Evolutionary conservation across 176 grass and related monocot species (phyloP).

Genomic region (Typha latifolia): DNA sequence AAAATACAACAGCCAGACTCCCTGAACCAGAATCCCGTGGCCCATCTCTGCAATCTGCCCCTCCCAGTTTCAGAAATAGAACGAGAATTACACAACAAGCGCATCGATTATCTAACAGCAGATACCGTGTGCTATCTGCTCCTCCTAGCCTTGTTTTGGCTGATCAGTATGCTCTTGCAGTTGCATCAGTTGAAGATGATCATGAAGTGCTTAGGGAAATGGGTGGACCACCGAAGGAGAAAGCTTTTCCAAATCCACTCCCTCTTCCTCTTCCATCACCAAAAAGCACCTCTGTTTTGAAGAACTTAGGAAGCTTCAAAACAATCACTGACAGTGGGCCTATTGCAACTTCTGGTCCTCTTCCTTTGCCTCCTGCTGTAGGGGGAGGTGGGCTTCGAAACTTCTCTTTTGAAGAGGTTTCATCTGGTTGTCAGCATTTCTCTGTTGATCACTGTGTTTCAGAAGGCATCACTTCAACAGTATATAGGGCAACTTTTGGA

Average conservation of each 20-base stretch:
- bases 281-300: constrained; percentile 29
- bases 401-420: constrained; percentile 73
- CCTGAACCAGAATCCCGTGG: constrained; percentile 64
- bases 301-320: constrained; percentile 76
- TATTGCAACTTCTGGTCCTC: constrained; percentile 47
- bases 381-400: constrained; percentile 40
- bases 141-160: constrained; percentile 63
- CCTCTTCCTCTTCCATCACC: constrained; percentile 87
- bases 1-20: constrained; percentile 51
- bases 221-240: constrained; percentile 36
- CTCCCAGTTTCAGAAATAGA: constrained; percentile 84
- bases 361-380: constrained; percentile 60
- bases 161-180: constrained; percentile 53
- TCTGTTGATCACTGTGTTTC: constrained; percentile 51
- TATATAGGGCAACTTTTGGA: constrained; percentile 74
- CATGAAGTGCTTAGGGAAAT: constrained; percentile 34
- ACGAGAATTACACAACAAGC: constrained; percentile 37
- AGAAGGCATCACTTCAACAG: constrained; percentile 49
- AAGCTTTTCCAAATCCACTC: constrained; percentile 62
- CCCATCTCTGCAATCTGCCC: constrained; percentile 85
- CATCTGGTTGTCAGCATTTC: constrained; percentile 57
- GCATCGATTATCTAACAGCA: constrained; percentile 35
- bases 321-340: constrained; percentile 30
- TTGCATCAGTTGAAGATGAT: constrained; percentile 49
- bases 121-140: constrained; percentile 61